Evolutionary conservation across 768 basidiomycete genomes (phyloP).

Genomic region (Mycena chlorophos): DNA sequence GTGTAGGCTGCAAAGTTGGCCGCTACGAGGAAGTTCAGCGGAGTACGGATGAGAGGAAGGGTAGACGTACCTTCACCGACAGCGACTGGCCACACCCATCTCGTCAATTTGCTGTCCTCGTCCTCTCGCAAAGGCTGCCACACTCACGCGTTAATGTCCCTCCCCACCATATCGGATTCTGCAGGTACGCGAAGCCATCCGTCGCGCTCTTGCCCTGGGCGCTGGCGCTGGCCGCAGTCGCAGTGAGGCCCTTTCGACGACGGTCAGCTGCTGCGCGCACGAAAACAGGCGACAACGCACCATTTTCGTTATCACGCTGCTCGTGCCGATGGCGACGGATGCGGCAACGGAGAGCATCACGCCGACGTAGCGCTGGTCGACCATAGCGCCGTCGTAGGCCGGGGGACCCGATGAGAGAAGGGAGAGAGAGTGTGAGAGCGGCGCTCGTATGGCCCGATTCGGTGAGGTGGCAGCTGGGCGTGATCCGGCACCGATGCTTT

Average conservation of each 20-base stretch:
- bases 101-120: background rate
- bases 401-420: too few species aligned
- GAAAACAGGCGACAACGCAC: constrained; percentile 39
- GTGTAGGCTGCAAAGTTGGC: constrained; percentile 95
- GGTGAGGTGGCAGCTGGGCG: too few species aligned
- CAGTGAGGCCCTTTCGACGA: constrained; percentile 76
- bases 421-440: too few species aligned
- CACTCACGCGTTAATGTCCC: constrained; percentile 86
- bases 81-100: constrained; percentile 58
- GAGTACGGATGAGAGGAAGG: background rate
- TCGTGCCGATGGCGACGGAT: constrained; percentile 71
- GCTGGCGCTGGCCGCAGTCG: constrained; percentile 69
- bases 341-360: constrained; percentile 4
- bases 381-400: too few species aligned
- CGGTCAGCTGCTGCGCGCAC: background rate
- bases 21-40: constrained; percentile 40
- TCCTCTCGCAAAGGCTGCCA: background rate
- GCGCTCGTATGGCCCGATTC: too few species aligned
- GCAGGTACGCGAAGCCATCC: constrained; percentile 81
- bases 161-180: constrained; percentile 95
- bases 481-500: too few species aligned
- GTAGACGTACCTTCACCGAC: constrained; percentile 76
- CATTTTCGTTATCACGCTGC: constrained; percentile 99
- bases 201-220: constrained; percentile 52
- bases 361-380: constrained; percentile 14